Base-by-base conservation (phyloP, 2,329 filamentous ascomycete genomes). In the Ambrosiella cleistominuta region DNA sequence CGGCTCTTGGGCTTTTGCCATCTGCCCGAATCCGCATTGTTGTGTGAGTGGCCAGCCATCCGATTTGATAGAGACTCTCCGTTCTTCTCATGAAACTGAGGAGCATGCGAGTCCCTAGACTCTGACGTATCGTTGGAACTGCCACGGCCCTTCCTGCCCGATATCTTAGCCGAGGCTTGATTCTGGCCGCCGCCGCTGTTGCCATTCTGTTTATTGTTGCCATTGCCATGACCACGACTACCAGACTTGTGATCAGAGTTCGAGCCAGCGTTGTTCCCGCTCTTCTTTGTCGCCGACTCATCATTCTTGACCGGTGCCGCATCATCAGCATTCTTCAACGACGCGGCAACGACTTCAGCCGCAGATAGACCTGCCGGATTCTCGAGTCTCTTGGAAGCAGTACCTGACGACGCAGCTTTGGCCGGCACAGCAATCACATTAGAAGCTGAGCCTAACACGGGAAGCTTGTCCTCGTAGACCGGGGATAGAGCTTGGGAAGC, bases 1-100 rank as follows among this genome's bases (percentile, higher is more conserved):
- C 73, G 74, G 7, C 71, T 64, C 63, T 80, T 81, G 17, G 77
- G 74, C 65, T 81, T 81, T 62, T 83, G 80, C 81, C 81, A 84
- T 38, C 35, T 19, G 37, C 52, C 35, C 7, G 17, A 27, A 7
- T 57, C 50, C 42, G 54, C 49, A 1, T 69, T 73, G 38, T 56
- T 27, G 27, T 27, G 27, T 27, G 27, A 19, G n/a, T 54, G 42
- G 44, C 44, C 40, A n/a, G 37, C 51, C 50, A 52, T n/a, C n/a
- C 12, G 50, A 7, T 35, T 35, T 13, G 50, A 13, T 27, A 5
- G 27, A 38, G 36, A 40, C 3, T 47, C 45, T 9, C 37, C 17
- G n/a, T 51, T 40, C 19, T 57, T 57, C 17, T 50, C 56, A 42
- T 51, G 56, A 39, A 12, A n/a, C 8, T 17, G n/a, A 7, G 15